Conservation (phyloP, 352 stramenopile genomes). For the Pythium folliculosum region DNA sequence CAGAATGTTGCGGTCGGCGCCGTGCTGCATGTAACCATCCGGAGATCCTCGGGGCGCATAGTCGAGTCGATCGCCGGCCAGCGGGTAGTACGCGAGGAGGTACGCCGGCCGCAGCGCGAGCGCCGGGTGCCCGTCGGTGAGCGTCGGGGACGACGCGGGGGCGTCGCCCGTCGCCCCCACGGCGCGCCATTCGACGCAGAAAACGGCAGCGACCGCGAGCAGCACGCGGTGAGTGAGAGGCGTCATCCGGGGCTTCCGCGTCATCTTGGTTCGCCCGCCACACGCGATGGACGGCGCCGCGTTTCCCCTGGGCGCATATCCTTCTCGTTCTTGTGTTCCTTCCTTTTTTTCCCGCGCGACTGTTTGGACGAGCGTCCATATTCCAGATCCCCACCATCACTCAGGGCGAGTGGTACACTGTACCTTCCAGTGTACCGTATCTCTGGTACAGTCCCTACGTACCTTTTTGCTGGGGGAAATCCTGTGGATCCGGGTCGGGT, state of each 20-base stretch:
- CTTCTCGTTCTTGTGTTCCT: neutral
- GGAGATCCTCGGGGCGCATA: constrained; percentile 37
- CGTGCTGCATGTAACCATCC: constrained; percentile 47
- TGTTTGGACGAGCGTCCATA: neutral
- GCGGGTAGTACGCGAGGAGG: constrained; percentile 52
- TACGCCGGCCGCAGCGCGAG: constrained; percentile 35
- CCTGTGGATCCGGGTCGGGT: constrained; percentile 1
- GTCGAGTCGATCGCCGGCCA: constrained; percentile 37
- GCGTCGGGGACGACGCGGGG: neutral
- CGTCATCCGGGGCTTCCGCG: neutral
- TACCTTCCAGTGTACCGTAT: neutral
- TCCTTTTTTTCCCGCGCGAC: constrained; percentile 14
- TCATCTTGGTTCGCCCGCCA: constrained; percentile 2
- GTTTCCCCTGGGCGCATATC: constrained; percentile 12
- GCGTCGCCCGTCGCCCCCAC: neutral
- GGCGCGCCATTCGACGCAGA: neutral
- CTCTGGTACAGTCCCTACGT: neutral
- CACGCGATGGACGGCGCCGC: neutral
- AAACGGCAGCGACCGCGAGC: neutral
- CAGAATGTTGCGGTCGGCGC: constrained; percentile 6
- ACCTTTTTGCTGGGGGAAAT: neutral
- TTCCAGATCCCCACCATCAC: neutral
- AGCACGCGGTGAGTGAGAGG: neutral
- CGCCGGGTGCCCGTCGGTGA: constrained; percentile 26
- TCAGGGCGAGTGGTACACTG: constrained; percentile 10